Conservation (phyloP, 768 basidiomycete genomes). For the Boletus speciosus region DNA sequence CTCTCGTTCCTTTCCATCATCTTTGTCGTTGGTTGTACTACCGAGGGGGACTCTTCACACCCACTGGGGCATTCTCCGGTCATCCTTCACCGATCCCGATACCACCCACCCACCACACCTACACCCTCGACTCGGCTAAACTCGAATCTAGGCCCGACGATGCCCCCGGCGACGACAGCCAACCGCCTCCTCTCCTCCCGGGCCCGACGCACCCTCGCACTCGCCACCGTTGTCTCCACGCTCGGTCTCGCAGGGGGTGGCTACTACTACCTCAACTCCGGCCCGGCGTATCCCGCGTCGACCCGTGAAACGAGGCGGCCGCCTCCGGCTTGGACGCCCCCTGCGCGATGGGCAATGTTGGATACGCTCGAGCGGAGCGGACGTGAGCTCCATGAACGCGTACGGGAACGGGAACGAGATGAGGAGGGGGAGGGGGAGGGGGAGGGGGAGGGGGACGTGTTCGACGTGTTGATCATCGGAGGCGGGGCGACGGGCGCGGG, state of each 20-base stretch:
- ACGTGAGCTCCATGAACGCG: not conserved
- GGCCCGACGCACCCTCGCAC: slow-evolving; percentile 46
- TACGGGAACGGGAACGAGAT: slow-evolving; percentile 25
- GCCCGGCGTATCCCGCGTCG: slow-evolving; percentile 61
- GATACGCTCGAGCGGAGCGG: slow-evolving; percentile 38
- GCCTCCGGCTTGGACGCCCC: slow-evolving; percentile 78
- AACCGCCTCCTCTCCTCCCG: slow-evolving; percentile 42
- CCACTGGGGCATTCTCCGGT: too few relatives aligned
- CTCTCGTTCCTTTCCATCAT: too few relatives aligned
- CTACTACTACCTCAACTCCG: slow-evolving; percentile 72
- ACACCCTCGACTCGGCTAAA: not conserved
- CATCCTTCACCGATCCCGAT: too few relatives aligned
- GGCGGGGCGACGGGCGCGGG: slow-evolving; percentile 97
- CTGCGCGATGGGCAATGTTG: slow-evolving; percentile 64
- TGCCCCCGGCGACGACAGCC: slow-evolving; percentile 7
- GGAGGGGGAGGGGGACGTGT: slow-evolving; percentile 51
- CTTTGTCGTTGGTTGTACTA: too few relatives aligned
- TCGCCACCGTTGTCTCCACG: slow-evolving; percentile 53
- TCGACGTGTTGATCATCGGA: slow-evolving; percentile 83
- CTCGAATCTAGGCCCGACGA: not conserved
- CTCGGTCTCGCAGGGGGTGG: slow-evolving; percentile 52
- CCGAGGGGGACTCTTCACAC: too few relatives aligned
- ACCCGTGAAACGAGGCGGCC: slow-evolving; percentile 67
- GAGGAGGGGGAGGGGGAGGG: slow-evolving; percentile 40
- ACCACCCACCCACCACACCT: too few relatives aligned